Conservation (phyloP, 2,329 filamentous ascomycete species). For the Passalora sequoiae region DNA sequence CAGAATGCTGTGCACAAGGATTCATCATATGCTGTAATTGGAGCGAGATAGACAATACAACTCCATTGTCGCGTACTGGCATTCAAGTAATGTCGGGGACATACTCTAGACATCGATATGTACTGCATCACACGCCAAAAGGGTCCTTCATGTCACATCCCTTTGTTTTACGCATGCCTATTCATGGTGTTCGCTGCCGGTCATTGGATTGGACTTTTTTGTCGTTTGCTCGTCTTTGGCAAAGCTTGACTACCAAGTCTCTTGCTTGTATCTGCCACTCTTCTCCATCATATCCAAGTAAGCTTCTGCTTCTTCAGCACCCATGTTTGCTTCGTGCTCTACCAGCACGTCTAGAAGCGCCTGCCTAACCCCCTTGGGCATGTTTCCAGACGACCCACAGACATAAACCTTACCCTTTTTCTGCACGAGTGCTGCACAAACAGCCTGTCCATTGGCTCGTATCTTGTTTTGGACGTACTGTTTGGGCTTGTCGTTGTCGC, state of each 20-base stretch:
- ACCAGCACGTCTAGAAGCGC: conserved; percentile 59
- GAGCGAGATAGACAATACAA: no score
- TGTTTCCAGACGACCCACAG: conserved; percentile 61
- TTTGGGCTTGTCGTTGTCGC: conserved; percentile 59
- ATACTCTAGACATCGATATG: no score
- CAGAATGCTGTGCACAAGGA: no score
- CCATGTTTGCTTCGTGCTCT: conserved; percentile 32
- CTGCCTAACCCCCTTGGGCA: conserved; percentile 65
- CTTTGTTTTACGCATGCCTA: no score
- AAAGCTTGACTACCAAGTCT: conserved; percentile 68
- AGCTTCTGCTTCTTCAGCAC: conserved; percentile 56
- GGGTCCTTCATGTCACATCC: no score
- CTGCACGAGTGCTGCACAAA: conserved; percentile 51
- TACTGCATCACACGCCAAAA: no score
- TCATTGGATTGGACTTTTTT: no score
- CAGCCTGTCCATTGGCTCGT: conserved; percentile 44
- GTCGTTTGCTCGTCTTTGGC: no score
- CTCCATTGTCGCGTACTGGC: no score
- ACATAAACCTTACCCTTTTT: conserved; percentile 52
- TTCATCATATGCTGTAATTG: no score
- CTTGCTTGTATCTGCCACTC: conserved; percentile 59
- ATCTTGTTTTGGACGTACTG: conserved; percentile 65
- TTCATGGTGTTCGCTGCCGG: no score
- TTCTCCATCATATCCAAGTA: conserved; percentile 51
- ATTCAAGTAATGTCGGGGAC: no score